These are phyloP conservation scores for Cunninghamia lanceolata DNA, from an alignment of 75 land plant genomes.

Conservation along the genomic window DNA sequence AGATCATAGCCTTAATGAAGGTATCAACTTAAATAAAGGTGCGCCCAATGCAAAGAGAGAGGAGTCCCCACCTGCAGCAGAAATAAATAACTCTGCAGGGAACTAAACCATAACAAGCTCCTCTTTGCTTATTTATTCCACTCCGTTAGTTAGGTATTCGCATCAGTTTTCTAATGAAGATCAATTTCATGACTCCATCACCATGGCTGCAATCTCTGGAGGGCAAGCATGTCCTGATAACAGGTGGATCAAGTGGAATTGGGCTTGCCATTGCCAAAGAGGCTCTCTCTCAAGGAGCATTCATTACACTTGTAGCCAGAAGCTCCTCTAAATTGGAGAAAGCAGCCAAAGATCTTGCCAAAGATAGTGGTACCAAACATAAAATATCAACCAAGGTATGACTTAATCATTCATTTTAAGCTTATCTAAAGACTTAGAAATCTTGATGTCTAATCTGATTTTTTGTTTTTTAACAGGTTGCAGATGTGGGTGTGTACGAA, in stretches of 20 bases:
- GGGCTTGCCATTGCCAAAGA: slow-evolving; percentile 26
- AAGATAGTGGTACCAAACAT: slow-evolving; percentile 6
- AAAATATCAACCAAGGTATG: background rate
- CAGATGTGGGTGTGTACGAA: slow-evolving; percentile 20
- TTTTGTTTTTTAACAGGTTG: slow-evolving; percentile 1
- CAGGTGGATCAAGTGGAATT: slow-evolving; percentile 36
- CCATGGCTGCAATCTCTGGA: slow-evolving; percentile 1
- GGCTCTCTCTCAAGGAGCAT: slow-evolving; percentile 23
- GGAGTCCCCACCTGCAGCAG: too few species aligned
- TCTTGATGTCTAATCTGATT: background rate
- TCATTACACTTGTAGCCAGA: too few species aligned
- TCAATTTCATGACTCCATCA: background rate
- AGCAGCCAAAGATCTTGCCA: too few species aligned
- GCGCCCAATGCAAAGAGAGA: too few species aligned
- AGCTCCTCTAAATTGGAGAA: too few species aligned
- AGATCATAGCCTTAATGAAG: too few species aligned
- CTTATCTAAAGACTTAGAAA: background rate
- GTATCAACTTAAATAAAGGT: too few species aligned
- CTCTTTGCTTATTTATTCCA: too few species aligned
- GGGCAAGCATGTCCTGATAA: slow-evolving; percentile 30
- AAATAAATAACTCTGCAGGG: too few species aligned
- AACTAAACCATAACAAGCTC: too few species aligned
- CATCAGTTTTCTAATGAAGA: background rate
- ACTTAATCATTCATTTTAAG: background rate
- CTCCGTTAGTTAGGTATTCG: too few species aligned